Evolutionary conservation across 2,329 filamentous ascomycete species (phyloP).

Genomic region (Pseudogymnoascus sp.): DNA sequence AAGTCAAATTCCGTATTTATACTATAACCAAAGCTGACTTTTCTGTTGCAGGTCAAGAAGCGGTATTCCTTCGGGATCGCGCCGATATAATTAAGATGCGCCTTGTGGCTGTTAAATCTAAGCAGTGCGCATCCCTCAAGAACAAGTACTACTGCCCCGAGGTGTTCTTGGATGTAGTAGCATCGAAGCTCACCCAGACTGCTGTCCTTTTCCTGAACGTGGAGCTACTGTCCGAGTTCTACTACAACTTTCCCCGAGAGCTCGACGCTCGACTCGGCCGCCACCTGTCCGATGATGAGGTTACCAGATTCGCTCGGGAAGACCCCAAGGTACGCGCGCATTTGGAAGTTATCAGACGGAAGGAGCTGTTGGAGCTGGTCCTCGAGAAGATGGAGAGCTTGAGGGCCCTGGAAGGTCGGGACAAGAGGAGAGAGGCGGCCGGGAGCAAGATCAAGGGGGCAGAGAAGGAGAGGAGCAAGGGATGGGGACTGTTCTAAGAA

Average conservation of each 20-base stretch:
- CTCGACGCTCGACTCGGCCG: slow-evolving; percentile 80
- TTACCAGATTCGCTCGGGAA: slow-evolving; percentile 87
- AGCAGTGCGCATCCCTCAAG: slow-evolving; percentile 72
- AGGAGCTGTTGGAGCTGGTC: slow-evolving; percentile 87
- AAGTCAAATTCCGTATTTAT: slow-evolving; percentile 26
- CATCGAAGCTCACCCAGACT: slow-evolving; percentile 87
- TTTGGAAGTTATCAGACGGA: slow-evolving; percentile 83
- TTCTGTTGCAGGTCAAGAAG: slow-evolving; percentile 64
- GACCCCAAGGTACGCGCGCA: slow-evolving; percentile 85
- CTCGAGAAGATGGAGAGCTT: slow-evolving; percentile 93
- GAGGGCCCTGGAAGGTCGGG: slow-evolving; percentile 70
- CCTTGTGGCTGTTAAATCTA: slow-evolving; percentile 76
- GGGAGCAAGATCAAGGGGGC: slow-evolving; percentile 24
- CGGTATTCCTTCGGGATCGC: slow-evolving; percentile 86
- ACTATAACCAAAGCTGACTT: background rate
- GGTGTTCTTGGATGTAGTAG: slow-evolving; percentile 94
- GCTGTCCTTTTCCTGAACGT: slow-evolving; percentile 97
- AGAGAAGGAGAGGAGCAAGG: slow-evolving; percentile 15
- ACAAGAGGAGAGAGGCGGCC: slow-evolving; percentile 43
- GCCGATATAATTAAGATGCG: slow-evolving; percentile 87
- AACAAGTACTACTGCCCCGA: slow-evolving; percentile 98
- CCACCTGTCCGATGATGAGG: slow-evolving; percentile 67
- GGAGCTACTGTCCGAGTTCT: slow-evolving; percentile 92
- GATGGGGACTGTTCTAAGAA: slow-evolving; percentile 23
- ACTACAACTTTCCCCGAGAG: slow-evolving; percentile 93